Conservation (phyloP, 352 stramenopile species). For the Phytopythium vexans region DNA sequence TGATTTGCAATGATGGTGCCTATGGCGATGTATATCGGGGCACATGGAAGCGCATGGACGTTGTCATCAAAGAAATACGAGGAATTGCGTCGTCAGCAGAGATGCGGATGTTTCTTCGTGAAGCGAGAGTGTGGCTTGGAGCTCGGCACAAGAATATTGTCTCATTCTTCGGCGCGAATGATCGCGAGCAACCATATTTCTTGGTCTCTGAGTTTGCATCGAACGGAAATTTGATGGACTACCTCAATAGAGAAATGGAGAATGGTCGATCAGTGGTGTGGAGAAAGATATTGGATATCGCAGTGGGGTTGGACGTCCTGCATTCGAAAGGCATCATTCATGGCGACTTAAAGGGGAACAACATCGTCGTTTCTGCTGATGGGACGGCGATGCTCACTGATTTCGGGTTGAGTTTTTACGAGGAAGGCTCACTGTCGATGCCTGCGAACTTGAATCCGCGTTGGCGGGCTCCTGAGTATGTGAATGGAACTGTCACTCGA, state of each 20-base stretch:
- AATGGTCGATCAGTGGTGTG: conserved; percentile 3
- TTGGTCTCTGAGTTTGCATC: conserved; percentile 9
- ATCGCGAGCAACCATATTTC: conserved; percentile 4
- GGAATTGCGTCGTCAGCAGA: conserved; percentile 4
- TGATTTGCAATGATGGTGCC: no score
- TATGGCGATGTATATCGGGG: conserved; percentile 11
- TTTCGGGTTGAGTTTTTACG: no score
- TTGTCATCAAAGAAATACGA: conserved; percentile 13
- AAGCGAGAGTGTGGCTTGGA: conserved; percentile 88
- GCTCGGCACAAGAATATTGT: conserved; percentile 87
- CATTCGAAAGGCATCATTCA: no score
- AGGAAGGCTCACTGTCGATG: no score
- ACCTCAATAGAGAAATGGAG: not conserved
- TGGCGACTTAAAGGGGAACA: no score
- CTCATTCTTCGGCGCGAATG: conserved; percentile 39
- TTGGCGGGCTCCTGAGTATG: no score
- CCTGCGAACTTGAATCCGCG: no score
- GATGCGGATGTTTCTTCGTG: conserved; percentile 16
- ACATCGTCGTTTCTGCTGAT: no score
- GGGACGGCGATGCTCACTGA: no score
- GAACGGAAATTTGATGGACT: conserved; percentile 1
- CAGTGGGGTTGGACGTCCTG: no score
- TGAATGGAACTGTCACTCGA: no score
- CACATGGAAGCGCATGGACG: conserved; percentile 6
- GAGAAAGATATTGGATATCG: no score